Evolutionary conservation across 345 rosid species (phyloP).

Genomic region (thale cress (Arabidopsis thaliana)): DNA sequence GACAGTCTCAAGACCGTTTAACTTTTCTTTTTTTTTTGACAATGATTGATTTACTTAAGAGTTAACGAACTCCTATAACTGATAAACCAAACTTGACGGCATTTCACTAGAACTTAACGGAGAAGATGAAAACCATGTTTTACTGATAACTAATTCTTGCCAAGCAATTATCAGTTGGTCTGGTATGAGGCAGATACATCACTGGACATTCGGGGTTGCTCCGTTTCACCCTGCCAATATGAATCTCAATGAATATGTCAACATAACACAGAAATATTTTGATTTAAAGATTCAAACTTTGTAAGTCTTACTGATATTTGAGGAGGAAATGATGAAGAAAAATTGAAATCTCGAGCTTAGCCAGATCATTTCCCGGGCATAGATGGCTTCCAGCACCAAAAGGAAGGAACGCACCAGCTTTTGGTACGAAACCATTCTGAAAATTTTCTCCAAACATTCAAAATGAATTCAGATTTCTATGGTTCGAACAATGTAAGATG

Average conservation of each 20-base stretch:
- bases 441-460: neutral
- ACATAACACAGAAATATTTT: neutral
- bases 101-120: neutral
- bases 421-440: slow-evolving; percentile 45
- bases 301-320: slow-evolving; percentile 46
- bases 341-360: slow-evolving; percentile 58
- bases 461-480: neutral
- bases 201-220: slow-evolving; percentile 41
- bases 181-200: slow-evolving; percentile 45
- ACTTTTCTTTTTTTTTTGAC: neutral
- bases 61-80: neutral
- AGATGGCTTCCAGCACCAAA: slow-evolving; percentile 58
- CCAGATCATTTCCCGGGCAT: slow-evolving; percentile 61
- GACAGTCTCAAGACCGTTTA: neutral
- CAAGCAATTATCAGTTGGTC: slow-evolving; percentile 50
- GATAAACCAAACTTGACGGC: neutral
- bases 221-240: slow-evolving; percentile 40
- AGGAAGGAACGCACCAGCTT: slow-evolving; percentile 58
- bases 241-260: neutral
- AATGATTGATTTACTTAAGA: neutral
- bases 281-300: neutral
- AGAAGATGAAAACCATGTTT: slow-evolving; percentile 22
- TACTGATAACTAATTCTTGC: slow-evolving; percentile 45
- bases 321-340: slow-evolving; percentile 59
- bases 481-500: neutral